Percentiles rank a stretch among this genome's conserved stretches.
Conservation (phyloP, 495 filamentous ascomycete genomes). For the Tuber indicum region DNA sequence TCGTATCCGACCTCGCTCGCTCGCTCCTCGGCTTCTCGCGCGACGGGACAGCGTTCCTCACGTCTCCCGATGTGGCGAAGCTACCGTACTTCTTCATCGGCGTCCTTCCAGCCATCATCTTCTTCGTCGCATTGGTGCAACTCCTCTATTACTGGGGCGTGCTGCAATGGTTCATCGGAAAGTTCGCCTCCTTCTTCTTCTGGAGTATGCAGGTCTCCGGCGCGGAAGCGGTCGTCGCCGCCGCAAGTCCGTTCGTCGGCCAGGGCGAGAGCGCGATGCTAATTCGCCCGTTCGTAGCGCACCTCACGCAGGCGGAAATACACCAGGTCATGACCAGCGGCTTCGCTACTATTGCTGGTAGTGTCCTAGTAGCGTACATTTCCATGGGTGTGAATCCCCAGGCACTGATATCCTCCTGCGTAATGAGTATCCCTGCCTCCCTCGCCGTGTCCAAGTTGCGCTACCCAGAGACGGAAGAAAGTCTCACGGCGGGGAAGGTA, state of each 20-base stretch:
- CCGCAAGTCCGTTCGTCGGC: slow-evolving; percentile 90
- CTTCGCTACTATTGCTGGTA: slow-evolving; percentile 60
- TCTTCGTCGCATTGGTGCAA: slow-evolving; percentile 84
- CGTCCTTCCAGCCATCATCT: slow-evolving; percentile 78
- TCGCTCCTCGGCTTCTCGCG: slow-evolving; percentile 64
- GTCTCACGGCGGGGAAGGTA: slow-evolving; percentile 69
- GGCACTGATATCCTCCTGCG: slow-evolving; percentile 81
- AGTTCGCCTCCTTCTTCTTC: slow-evolving; percentile 86
- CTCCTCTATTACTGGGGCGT: slow-evolving; percentile 69
- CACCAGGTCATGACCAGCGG: slow-evolving; percentile 84
- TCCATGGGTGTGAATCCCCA: slow-evolving; percentile 71
- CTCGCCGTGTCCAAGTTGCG: slow-evolving; percentile 81
- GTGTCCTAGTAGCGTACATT: slow-evolving; percentile 74
- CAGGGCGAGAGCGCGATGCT: slow-evolving; percentile 92
- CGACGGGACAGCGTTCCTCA: slow-evolving; percentile 66
- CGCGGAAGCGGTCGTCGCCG: slow-evolving; percentile 83
- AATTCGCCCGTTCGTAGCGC: slow-evolving; percentile 74
- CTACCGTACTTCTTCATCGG: slow-evolving; percentile 61
- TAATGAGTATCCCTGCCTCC: slow-evolving; percentile 88
- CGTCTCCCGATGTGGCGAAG: slow-evolving; percentile 45
- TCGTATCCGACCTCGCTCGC: slow-evolving; percentile 65
- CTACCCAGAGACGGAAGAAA: slow-evolving; percentile 79
- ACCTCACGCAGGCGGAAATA: slow-evolving; percentile 75
- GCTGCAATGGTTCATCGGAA: slow-evolving; percentile 79
- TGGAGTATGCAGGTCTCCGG: slow-evolving; percentile 86